Evolutionary conservation across 2,329 filamentous ascomycete genomes (phyloP).

Genomic region (Claviceps cyperi): DNA sequence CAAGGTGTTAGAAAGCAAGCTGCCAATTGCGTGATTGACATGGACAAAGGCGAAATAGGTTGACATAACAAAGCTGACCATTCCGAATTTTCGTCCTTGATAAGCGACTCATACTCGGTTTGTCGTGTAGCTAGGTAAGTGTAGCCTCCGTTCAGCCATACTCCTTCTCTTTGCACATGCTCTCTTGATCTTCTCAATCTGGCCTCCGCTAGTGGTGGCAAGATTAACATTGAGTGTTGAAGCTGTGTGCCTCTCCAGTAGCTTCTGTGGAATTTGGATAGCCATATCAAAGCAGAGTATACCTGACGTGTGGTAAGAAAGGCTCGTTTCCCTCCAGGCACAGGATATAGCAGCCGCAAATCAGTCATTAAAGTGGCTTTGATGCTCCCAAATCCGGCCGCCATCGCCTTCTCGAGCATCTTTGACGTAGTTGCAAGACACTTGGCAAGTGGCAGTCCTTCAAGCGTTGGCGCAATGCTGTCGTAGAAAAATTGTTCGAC

Average conservation of each 20-base stretch:
- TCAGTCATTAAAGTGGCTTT: constrained; percentile 45
- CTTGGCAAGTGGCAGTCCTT: constrained; percentile 31
- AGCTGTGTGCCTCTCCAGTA: constrained; percentile 27
- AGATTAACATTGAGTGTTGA: constrained; percentile 21
- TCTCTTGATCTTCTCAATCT: constrained; percentile 11
- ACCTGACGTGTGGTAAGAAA: constrained; percentile 33
- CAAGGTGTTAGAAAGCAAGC: constrained; percentile 34
- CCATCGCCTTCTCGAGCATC: constrained; percentile 9
- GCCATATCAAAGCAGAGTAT: constrained; percentile 42
- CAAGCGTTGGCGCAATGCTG: constrained; percentile 35
- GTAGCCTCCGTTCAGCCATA: constrained; percentile 55
- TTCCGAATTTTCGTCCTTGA: constrained; percentile 31
- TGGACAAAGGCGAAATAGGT: constrained; percentile 8
- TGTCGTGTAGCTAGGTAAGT: constrained; percentile 51
- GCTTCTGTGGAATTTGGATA: constrained; percentile 44
- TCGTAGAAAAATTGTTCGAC: constrained; percentile 54
- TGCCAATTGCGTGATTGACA: constrained; percentile 36
- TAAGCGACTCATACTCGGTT: constrained; percentile 38
- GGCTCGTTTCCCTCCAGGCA: constrained; percentile 39
- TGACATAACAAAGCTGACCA: constrained; percentile 39
- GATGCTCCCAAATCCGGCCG: constrained; percentile 21
- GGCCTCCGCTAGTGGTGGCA: constrained; percentile 42
- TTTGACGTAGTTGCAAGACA: constrained; percentile 31
- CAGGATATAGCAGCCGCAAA: constrained; percentile 35
- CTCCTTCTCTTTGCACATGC: constrained; percentile 10